These are phyloP conservation scores for Grosmannia huntii DNA, from an alignment of 2,329 filamentous ascomycete species.

Conservation along the genomic window DNA sequence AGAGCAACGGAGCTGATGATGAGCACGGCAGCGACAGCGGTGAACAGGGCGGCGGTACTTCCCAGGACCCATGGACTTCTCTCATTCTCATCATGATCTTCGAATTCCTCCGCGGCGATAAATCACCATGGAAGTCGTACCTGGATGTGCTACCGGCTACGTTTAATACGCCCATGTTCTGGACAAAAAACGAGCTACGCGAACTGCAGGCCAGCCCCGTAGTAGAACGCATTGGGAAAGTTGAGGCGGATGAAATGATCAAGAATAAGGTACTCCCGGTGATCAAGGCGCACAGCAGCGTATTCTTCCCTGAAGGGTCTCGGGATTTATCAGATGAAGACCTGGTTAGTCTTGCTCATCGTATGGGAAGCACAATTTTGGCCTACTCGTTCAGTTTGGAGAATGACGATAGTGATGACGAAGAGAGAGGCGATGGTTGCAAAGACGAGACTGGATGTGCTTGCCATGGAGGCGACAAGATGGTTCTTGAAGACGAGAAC, in stretches of 20 bases:
- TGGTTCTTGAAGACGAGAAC: slow-evolving; percentile 21
- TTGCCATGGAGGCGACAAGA: slow-evolving; percentile 28
- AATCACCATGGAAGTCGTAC: slow-evolving; percentile 65
- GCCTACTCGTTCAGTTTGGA: slow-evolving; percentile 69
- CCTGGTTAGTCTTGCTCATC: slow-evolving; percentile 48
- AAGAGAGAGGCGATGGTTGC: slow-evolving; percentile 11
- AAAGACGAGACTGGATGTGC: slow-evolving; percentile 3
- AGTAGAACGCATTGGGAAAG: slow-evolving; percentile 62
- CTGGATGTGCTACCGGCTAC: slow-evolving; percentile 56
- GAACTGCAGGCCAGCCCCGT: slow-evolving; percentile 68
- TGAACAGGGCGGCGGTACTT: slow-evolving; percentile 21
- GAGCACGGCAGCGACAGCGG: slow-evolving; percentile 24
- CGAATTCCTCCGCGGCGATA: slow-evolving; percentile 47
- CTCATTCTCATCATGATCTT: slow-evolving; percentile 71
- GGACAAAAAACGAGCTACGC: slow-evolving; percentile 55
- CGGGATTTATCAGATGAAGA: slow-evolving; percentile 27
- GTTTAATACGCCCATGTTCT: slow-evolving; percentile 89
- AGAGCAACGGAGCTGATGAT: slow-evolving; percentile 22
- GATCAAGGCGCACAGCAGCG: slow-evolving; percentile 28
- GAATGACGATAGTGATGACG: slow-evolving; percentile 38
- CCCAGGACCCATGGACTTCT: slow-evolving; percentile 39
- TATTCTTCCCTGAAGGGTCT: slow-evolving; percentile 31
- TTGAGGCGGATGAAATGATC: slow-evolving; percentile 59
- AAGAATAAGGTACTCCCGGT: slow-evolving; percentile 37
- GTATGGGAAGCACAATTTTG: slow-evolving; percentile 84